These are phyloP conservation scores for Leucosporidium yakuticum DNA, from an alignment of 768 basidiomycete species.

Conservation along the genomic window DNA sequence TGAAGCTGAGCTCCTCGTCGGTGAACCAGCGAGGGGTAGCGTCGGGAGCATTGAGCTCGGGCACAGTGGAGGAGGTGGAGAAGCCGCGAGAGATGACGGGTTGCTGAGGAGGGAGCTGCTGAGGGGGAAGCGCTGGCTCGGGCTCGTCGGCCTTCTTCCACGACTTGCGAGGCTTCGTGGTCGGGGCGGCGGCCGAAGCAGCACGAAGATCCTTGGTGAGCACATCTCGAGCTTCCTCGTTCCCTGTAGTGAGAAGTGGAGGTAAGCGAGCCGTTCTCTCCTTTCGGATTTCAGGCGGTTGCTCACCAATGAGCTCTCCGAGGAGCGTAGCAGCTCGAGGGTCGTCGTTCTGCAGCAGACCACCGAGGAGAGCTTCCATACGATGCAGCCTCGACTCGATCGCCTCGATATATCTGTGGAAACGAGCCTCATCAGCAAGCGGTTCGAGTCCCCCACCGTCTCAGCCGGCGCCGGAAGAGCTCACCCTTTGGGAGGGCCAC, in stretches of 20 bases:
- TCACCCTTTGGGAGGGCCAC: constrained; percentile 28
- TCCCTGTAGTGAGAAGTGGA: constrained; percentile 14
- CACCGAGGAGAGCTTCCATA: constrained; percentile 80
- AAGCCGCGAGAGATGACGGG: constrained; percentile 4
- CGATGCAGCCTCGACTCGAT: constrained; percentile 87
- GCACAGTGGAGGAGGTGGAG: not conserved
- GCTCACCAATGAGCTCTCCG: constrained; percentile 33
- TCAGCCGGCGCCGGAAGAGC: constrained; percentile 53
- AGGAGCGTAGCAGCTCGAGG: constrained; percentile 48
- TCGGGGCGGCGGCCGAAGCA: constrained; percentile 12
- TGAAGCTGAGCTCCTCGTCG: constrained; percentile 17
- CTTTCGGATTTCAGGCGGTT: not conserved
- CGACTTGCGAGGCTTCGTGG: constrained; percentile 17
- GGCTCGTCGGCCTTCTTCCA: constrained; percentile 18
- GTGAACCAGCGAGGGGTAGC: constrained; percentile 8
- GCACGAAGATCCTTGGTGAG: constrained; percentile 71
- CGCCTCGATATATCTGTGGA: constrained; percentile 92
- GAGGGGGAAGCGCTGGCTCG: not conserved
- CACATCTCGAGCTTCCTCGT: constrained; percentile 47
- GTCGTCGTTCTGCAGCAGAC: constrained; percentile 59
- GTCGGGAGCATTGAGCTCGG: not conserved
- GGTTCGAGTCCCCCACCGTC: constrained; percentile 40
- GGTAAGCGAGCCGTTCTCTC: not conserved
- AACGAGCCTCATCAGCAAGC: constrained; percentile 66
- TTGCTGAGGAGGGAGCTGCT: not conserved